These are phyloP conservation scores for Fusarium sp. DNA, from an alignment of 2,329 filamentous ascomycete genomes.

Conservation along the genomic window DNA sequence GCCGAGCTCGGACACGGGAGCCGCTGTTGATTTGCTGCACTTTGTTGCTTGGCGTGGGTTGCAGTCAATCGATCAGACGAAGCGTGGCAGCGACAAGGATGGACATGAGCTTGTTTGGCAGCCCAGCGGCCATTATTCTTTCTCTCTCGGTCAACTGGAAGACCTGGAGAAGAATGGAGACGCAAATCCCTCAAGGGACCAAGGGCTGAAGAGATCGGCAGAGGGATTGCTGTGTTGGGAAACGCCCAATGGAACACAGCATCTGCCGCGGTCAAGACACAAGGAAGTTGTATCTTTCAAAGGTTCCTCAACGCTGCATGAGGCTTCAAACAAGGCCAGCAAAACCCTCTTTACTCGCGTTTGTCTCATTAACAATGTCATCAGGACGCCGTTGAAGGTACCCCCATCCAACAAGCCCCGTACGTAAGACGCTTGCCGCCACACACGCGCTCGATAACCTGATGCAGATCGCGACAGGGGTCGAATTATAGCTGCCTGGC, in stretches of 20 bases:
- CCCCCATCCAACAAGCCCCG: neutral
- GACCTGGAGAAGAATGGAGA: constrained; percentile 11
- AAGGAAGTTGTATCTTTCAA: neutral
- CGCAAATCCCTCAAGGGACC: neutral
- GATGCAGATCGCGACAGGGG: constrained; percentile 18
- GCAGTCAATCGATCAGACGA: constrained; percentile 1
- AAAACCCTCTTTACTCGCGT: neutral
- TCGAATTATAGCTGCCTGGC: constrained; percentile 28
- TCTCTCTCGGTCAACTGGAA: neutral
- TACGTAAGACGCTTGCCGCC: constrained; percentile 1
- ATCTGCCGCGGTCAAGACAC: constrained; percentile 1
- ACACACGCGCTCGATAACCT: neutral
- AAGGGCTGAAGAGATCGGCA: constrained; percentile 10
- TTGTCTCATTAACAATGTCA: neutral
- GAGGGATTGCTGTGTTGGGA: neutral
- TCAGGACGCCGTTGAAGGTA: neutral
- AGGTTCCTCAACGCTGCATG: neutral
- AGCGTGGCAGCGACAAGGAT: neutral
- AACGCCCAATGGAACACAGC: neutral
- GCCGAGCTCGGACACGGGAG: constrained; percentile 4
- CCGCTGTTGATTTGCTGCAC: neutral
- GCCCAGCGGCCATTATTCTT: neutral
- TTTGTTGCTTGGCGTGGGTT: constrained; percentile 28
- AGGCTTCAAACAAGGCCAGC: neutral
- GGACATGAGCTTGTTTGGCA: neutral